phyloP scores from a whole-genome alignment of 116 monocot genomes.

The Cymodocea nodosa region DNA sequence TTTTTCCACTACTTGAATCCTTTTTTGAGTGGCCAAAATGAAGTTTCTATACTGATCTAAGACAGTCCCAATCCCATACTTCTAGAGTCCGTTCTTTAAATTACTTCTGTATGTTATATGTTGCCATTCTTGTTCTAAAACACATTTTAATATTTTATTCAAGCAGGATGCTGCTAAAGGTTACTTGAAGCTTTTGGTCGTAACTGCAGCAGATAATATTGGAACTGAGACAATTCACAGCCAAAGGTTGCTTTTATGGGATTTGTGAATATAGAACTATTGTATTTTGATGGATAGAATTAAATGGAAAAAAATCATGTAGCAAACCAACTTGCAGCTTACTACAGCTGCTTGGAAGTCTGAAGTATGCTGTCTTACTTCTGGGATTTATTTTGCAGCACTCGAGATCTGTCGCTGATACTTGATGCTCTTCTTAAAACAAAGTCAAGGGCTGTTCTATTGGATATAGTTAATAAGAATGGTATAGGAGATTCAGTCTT shows the following conservation, averaged over 20 bases:
- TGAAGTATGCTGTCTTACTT: slow-evolving; percentile 7
- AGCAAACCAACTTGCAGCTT: not conserved
- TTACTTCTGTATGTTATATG: too few species aligned
- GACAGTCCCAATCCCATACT: too few species aligned
- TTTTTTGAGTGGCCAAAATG: too few species aligned
- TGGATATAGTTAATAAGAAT: slow-evolving; percentile 83
- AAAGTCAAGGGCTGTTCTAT: slow-evolving; percentile 65
- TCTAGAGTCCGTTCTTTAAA: too few species aligned
- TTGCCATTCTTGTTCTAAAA: too few species aligned
- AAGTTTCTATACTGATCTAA: too few species aligned
- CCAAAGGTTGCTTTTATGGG: slow-evolving; percentile 25
- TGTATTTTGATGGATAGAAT: too few species aligned
- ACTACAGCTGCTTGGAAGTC: not conserved
- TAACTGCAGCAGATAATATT: slow-evolving; percentile 71
- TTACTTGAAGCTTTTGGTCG: slow-evolving; percentile 89
- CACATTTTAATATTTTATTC: too few species aligned
- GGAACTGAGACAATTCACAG: slow-evolving; percentile 59
- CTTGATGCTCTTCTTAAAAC: slow-evolving; percentile 98
- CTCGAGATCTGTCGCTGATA: slow-evolving; percentile 82
- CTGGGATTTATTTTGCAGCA: slow-evolving; percentile 34
- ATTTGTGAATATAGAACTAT: not conserved
- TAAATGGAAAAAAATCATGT: too few species aligned
- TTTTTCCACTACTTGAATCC: too few species aligned
- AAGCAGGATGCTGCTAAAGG: slow-evolving; percentile 81
- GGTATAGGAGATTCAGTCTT: slow-evolving; percentile 27